Evolutionary conservation across 2,329 filamentous ascomycete species (phyloP).

Genomic region (Colletotrichum theobromicola): DNA sequence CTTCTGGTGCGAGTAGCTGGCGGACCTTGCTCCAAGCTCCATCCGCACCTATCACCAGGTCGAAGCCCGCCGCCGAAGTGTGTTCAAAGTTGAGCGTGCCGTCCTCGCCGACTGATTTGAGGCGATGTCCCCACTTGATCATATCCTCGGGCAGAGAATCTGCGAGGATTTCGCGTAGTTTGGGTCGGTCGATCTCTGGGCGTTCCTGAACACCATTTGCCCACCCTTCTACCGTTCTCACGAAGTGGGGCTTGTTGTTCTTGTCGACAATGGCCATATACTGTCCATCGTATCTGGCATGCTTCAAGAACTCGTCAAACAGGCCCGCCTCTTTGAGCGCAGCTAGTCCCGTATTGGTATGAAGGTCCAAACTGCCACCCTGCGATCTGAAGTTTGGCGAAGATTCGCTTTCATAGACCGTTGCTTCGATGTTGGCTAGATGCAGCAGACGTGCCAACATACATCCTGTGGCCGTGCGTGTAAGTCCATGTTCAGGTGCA

Average conservation of each 20-base stretch:
- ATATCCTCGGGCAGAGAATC: conserved; percentile 48
- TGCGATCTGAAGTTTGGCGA: conserved; percentile 50
- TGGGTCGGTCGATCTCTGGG: conserved; percentile 59
- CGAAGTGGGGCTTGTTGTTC: conserved; percentile 38
- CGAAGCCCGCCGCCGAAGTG: conserved; percentile 38
- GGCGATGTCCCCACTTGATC: conserved; percentile 51
- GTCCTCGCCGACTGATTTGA: conserved; percentile 41
- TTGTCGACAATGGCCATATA: conserved; percentile 51
- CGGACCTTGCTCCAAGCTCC: conserved; percentile 43
- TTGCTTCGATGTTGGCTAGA: conserved; percentile 47
- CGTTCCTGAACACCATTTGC: conserved; percentile 38
- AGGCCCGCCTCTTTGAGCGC: conserved; percentile 56
- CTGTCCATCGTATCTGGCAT: conserved; percentile 58
- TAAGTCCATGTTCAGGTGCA: background rate
- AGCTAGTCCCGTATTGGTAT: conserved; percentile 53
- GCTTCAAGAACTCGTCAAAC: conserved; percentile 52
- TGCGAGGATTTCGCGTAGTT: conserved; percentile 48
- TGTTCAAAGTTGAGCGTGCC: conserved; percentile 44
- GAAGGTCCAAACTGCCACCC: conserved; percentile 61
- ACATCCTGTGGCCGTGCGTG: conserved; percentile 35
- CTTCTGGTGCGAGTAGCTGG: conserved; percentile 37
- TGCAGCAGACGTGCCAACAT: conserved; percentile 58
- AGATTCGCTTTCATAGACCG: conserved; percentile 55
- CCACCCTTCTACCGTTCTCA: conserved; percentile 18
- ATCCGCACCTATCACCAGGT: conserved; percentile 41